Conservation (phyloP, 768 basidiomycete species). For the Hortiboletus campestris region DNA sequence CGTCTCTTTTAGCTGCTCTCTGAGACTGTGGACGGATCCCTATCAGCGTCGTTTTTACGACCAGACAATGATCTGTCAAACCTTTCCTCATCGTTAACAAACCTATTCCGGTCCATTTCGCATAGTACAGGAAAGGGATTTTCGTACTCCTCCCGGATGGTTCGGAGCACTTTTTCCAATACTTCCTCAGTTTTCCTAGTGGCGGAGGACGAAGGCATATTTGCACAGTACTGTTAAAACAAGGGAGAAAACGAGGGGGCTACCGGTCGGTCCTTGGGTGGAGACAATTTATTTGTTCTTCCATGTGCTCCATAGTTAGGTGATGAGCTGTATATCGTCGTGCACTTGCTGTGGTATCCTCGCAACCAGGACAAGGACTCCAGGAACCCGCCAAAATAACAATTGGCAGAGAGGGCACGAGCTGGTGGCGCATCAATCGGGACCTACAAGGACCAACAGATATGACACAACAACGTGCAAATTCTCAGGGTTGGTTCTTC, state of each 20-base stretch:
- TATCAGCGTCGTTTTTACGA: background rate
- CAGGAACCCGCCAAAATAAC: constrained; percentile 4
- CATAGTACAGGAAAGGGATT: background rate
- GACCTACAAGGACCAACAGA: constrained; percentile 16
- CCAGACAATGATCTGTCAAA: background rate
- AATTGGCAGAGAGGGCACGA: constrained; percentile 4
- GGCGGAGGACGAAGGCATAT: constrained; percentile 8
- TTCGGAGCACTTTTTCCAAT: background rate
- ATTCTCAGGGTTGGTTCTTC: background rate
- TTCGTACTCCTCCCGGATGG: background rate
- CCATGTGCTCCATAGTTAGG: background rate
- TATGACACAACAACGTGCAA: background rate
- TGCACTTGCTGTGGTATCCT: constrained; percentile 9
- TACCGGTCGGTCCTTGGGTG: too few species aligned
- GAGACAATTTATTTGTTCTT: constrained; percentile 14
- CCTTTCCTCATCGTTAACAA: constrained; percentile 5
- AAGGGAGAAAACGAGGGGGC: background rate
- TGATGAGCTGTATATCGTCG: background rate
- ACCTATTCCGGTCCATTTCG: background rate
- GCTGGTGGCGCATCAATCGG: constrained; percentile 3
- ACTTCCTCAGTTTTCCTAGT: background rate
- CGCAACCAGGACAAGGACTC: constrained; percentile 13
- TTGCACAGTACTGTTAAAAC: background rate
- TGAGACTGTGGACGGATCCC: constrained; percentile 1
- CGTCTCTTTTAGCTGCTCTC: background rate